Evolutionary conservation across 805 yeast genomes (phyloP).

Genomic region (Wickerhamomyces chambardii): DNA sequence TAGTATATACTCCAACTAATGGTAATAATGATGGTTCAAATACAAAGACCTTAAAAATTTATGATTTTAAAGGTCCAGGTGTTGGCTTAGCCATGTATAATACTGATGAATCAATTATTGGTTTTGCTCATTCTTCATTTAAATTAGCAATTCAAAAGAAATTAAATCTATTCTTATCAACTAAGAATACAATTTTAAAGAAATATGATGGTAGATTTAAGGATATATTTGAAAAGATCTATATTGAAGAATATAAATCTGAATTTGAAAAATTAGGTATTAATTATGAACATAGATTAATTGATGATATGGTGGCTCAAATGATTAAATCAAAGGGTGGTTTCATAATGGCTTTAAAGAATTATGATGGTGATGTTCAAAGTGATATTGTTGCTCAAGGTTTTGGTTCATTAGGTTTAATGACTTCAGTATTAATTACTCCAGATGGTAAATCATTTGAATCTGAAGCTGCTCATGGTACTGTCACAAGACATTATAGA

Average conservation of each 20-base stretch:
- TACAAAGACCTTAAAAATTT: constrained; percentile 40
- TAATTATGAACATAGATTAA: constrained; percentile 73
- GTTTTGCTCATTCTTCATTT: constrained; percentile 76
- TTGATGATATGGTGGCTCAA: constrained; percentile 86
- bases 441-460: constrained; percentile 86
- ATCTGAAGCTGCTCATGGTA: constrained; percentile 83
- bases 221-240: constrained; percentile 66
- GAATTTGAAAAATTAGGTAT: constrained; percentile 53
- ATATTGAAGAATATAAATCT: constrained; percentile 44
- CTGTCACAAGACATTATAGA: constrained; percentile 82
- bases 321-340: constrained; percentile 84
- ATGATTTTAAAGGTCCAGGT: constrained; percentile 57
- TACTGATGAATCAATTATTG: constrained; percentile 68
- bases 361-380: constrained; percentile 83
- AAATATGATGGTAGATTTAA: constrained; percentile 78
- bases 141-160: constrained; percentile 59
- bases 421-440: constrained; percentile 77
- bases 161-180: constrained; percentile 58
- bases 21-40: constrained; percentile 48
- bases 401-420: constrained; percentile 74
- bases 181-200: constrained; percentile 77
- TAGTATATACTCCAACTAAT: constrained; percentile 56
- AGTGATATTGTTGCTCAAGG: constrained; percentile 85
- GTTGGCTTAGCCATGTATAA: constrained; percentile 80
- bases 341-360: constrained; percentile 70